Conservation (phyloP, 2,329 filamentous ascomycete species). For the Pyricularia grisea region DNA sequence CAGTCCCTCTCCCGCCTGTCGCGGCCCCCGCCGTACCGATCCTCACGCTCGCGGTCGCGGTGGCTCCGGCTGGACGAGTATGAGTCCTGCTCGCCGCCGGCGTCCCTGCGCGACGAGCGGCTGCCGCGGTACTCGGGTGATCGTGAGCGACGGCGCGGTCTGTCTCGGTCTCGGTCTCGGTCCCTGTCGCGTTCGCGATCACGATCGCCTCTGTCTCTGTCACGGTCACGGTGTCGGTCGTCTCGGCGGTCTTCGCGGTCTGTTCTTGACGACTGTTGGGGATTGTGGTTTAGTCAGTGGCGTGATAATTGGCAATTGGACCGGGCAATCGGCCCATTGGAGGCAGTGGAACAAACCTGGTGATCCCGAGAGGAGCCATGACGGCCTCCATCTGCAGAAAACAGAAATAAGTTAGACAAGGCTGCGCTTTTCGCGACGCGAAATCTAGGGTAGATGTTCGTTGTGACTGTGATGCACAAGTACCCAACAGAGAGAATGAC, state of each 20-base stretch:
- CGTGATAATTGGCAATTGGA: background rate
- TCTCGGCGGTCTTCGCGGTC: constrained; percentile 19
- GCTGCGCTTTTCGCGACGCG: constrained; percentile 2
- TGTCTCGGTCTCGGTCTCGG: constrained; percentile 17
- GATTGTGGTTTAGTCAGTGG: constrained; percentile 4
- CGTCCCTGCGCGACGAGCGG: constrained; percentile 58
- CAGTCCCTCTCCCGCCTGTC: constrained; percentile 53
- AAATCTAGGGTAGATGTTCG: background rate
- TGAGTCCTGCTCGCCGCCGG: constrained; percentile 61
- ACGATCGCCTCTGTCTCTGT: constrained; percentile 15
- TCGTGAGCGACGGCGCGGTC: constrained; percentile 69
- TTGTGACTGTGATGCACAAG: constrained; percentile 1
- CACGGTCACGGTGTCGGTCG: constrained; percentile 15
- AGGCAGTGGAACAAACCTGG: constrained; percentile 28
- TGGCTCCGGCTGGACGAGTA: constrained; percentile 93
- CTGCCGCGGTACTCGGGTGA: constrained; percentile 70
- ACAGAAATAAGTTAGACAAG: constrained; percentile 20
- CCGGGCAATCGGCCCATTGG: background rate
- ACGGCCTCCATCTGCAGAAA: constrained; percentile 32
- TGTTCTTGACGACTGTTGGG: constrained; percentile 19
- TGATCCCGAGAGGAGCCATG: constrained; percentile 45
- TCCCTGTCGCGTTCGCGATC: constrained; percentile 7
- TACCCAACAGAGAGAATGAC: constrained; percentile 2
- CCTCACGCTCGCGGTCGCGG: constrained; percentile 86
- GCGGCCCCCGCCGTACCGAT: constrained; percentile 67